phyloP scores from a whole-genome alignment of 768 basidiomycete genomes.

The Suillus subalutaceus region DNA sequence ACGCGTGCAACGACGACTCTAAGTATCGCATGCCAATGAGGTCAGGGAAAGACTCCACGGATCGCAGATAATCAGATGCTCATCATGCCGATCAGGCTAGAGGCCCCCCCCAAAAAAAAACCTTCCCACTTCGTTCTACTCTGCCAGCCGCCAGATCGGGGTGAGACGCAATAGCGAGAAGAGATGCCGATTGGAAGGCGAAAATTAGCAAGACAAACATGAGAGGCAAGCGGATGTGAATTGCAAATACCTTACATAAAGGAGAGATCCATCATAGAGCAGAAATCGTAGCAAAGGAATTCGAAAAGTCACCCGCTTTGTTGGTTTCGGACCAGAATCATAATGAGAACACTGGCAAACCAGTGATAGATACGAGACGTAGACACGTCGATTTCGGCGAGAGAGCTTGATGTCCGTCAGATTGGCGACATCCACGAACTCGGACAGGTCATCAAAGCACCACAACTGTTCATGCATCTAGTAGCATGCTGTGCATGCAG shows the following conservation, averaged over 20 bases:
- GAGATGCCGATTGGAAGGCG: background rate
- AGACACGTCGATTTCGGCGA: too few species aligned
- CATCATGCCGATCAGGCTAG: background rate
- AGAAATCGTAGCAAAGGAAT: too few species aligned
- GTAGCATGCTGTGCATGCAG: background rate
- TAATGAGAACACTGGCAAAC: too few species aligned
- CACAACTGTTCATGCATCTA: too few species aligned
- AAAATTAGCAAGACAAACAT: background rate
- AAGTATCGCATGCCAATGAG: background rate
- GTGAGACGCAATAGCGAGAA: background rate
- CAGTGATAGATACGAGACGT: too few species aligned
- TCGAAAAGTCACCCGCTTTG: too few species aligned
- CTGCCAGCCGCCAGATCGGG: background rate
- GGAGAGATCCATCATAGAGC: too few species aligned
- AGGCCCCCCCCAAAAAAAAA: background rate
- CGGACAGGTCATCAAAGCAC: too few species aligned
- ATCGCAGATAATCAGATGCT: background rate
- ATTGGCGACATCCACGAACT: too few species aligned
- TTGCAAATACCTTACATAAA: background rate
- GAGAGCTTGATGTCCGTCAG: too few species aligned
- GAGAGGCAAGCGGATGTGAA: background rate
- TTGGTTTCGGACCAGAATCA: too few species aligned
- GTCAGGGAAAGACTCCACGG: background rate
- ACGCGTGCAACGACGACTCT: background rate
- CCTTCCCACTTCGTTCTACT: background rate